phyloP scores from a whole-genome alignment of 2,329 filamentous ascomycete species.

The Colletotrichum sp. region DNA sequence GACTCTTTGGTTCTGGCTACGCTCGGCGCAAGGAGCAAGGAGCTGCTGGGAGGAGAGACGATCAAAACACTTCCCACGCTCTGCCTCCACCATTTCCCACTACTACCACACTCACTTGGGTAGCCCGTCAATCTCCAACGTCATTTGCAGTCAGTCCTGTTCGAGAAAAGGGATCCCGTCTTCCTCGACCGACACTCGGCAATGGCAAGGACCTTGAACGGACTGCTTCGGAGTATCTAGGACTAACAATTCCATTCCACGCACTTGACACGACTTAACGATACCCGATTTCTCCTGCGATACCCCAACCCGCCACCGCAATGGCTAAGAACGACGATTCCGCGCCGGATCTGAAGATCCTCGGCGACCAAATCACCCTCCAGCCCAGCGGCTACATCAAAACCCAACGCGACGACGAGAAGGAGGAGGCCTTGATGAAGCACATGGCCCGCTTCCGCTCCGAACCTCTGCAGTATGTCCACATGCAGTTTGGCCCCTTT shows the following conservation, averaged over 20 bases:
- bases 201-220: constrained; percentile 17
- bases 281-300: background rate
- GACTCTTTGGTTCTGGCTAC: background rate
- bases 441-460: constrained; percentile 87
- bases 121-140: constrained; percentile 5
- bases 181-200: background rate
- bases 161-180: background rate
- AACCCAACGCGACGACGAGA: constrained; percentile 51
- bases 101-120: background rate
- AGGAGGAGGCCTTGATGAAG: constrained; percentile 75
- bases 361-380: constrained; percentile 75
- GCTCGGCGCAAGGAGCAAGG: background rate
- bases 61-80: background rate
- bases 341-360: constrained; percentile 78
- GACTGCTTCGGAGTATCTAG: background rate
- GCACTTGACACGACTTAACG: background rate
- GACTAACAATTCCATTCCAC: background rate
- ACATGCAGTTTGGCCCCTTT: background rate
- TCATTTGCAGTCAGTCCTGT: background rate
- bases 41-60: background rate
- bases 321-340: constrained; percentile 46
- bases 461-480: constrained; percentile 62
- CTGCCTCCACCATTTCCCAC: background rate
- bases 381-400: constrained; percentile 74
- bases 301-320: background rate